These are phyloP conservation scores for Russula sp. DNA, from an alignment of 768 basidiomycete genomes.

Conservation along the genomic window DNA sequence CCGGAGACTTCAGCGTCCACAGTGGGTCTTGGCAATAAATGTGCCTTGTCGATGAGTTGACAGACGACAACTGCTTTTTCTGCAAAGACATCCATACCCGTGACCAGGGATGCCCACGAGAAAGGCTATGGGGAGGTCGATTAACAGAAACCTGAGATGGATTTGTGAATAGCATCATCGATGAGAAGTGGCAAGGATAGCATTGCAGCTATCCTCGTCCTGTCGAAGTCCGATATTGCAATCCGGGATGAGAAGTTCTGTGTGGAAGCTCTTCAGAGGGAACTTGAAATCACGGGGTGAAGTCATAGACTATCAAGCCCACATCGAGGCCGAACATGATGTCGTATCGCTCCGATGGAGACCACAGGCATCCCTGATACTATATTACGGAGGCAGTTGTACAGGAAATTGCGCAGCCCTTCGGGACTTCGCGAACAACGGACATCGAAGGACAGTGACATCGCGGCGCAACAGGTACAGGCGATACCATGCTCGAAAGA, in stretches of 20 bases:
- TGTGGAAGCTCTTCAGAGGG: neutral
- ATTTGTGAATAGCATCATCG: too few species aligned
- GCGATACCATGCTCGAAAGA: too few species aligned
- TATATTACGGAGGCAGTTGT: neutral
- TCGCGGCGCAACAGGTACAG: too few species aligned
- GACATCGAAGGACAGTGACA: neutral
- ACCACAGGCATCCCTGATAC: neutral
- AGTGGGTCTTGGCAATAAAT: too few species aligned
- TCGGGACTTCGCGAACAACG: neutral
- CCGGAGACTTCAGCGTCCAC: neutral
- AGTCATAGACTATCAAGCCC: neutral
- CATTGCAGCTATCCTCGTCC: too few species aligned
- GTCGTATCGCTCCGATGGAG: neutral
- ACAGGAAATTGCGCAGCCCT: neutral
- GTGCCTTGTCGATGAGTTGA: too few species aligned
- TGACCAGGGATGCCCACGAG: too few species aligned
- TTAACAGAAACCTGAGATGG: too few species aligned
- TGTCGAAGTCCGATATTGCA: neutral
- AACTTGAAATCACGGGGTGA: neutral
- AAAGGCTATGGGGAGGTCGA: too few species aligned
- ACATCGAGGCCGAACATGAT: neutral
- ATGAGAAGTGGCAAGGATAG: too few species aligned
- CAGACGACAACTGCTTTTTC: too few species aligned
- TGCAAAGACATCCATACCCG: too few species aligned
- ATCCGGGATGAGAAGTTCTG: neutral